A percentile compares a stretch with the other conserved stretches of the same genome.
Conservation (phyloP, 257 asterid genomes). For the Lavandula angustifolia region DNA sequence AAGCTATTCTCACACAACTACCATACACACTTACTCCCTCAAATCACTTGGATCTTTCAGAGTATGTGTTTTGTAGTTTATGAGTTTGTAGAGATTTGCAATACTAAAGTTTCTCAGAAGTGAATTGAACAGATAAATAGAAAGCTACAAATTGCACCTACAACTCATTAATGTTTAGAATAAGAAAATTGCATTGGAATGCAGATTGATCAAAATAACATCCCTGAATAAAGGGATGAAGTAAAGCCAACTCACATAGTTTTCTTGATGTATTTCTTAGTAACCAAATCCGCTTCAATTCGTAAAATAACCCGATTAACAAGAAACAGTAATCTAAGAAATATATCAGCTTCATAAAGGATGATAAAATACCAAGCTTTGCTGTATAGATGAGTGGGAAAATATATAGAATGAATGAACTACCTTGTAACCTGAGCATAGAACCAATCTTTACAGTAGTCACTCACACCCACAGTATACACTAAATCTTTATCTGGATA, state of each 20-base stretch:
- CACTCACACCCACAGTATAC: conserved; percentile 64
- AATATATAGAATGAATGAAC: conserved; percentile 13
- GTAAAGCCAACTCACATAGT: background rate
- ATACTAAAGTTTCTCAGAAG: background rate
- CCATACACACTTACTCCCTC: no score
- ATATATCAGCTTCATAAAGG: background rate
- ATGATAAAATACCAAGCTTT: background rate
- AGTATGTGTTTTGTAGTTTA: background rate
- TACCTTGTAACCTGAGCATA: conserved; percentile 86
- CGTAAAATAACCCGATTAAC: background rate
- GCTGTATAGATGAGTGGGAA: background rate
- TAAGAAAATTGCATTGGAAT: no score
- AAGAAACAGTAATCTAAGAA: conserved; percentile 3
- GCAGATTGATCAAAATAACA: background rate
- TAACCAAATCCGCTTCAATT: background rate
- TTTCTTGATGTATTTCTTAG: background rate
- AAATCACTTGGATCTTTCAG: background rate
- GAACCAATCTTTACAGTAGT: conserved; percentile 73
- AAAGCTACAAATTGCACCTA: no score
- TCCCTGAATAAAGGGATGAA: background rate
- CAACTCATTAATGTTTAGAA: no score
- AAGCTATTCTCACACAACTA: no score
- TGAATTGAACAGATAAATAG: background rate
- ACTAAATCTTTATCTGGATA: conserved; percentile 69
- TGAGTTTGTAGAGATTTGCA: background rate